These are phyloP conservation scores for Prunella vulgaris DNA, from an alignment of 257 asterid species.

Conservation along the genomic window DNA sequence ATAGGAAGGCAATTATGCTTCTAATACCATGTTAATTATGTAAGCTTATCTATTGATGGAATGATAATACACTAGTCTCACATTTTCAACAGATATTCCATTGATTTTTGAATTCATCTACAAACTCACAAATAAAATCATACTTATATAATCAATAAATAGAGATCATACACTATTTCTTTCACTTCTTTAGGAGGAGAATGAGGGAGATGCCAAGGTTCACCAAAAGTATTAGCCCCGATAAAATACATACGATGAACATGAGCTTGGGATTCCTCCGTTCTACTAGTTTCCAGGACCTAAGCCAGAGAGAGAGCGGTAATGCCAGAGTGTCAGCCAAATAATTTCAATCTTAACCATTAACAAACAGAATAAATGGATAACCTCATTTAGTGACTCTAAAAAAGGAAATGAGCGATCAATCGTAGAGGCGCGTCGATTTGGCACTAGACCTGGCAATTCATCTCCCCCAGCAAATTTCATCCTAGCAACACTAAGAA, in stretches of 20 bases:
- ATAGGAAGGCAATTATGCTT: background rate
- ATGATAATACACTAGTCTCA: background rate
- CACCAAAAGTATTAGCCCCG: slow-evolving; percentile 79
- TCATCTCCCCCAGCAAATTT: slow-evolving; percentile 74
- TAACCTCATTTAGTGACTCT: slow-evolving; percentile 89
- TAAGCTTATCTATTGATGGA: slow-evolving; percentile 1
- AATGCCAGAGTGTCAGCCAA: slow-evolving; percentile 10
- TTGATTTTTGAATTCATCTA: background rate
- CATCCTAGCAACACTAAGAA: slow-evolving; percentile 87
- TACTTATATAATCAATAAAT: slow-evolving; percentile 7
- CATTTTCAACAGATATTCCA: background rate
- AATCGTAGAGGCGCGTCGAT: slow-evolving; percentile 63
- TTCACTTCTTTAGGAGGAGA: slow-evolving; percentile 85
- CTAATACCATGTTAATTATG: slow-evolving; percentile 4
- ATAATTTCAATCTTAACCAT: slow-evolving; percentile 12
- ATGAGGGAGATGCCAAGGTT: slow-evolving; percentile 88
- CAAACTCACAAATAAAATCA: background rate
- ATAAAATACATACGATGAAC: slow-evolving; percentile 82
- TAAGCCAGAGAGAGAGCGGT: slow-evolving; percentile 24
- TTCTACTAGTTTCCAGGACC: slow-evolving; percentile 87
- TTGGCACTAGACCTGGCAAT: slow-evolving; percentile 59
- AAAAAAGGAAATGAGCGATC: slow-evolving; percentile 87
- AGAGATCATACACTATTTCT: slow-evolving; percentile 71
- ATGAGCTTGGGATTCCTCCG: slow-evolving; percentile 76
- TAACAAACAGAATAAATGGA: slow-evolving; percentile 15